Percentiles rank a stretch among this genome's conserved stretches.
These are phyloP conservation scores for Pythium biforme DNA, from an alignment of 352 stramenopile genomes.

Conservation along the genomic window DNA sequence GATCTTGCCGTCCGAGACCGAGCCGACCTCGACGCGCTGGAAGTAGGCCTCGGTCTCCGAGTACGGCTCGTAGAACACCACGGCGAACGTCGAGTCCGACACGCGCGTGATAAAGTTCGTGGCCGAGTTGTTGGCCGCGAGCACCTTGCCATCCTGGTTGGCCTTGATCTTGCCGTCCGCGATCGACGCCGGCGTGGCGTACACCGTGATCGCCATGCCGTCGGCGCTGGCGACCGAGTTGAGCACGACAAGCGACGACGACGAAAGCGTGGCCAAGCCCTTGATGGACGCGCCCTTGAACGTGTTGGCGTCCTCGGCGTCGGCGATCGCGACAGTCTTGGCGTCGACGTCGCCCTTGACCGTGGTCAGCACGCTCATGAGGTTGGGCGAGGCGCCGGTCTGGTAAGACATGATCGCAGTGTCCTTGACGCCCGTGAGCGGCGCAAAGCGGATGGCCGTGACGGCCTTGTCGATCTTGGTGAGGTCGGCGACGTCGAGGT, in stretches of 20 bases:
- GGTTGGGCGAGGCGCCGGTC: constrained; percentile 36
- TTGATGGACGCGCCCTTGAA: constrained; percentile 58
- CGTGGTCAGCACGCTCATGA: constrained; percentile 54
- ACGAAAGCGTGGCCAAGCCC: constrained; percentile 59
- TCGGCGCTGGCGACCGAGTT: constrained; percentile 46
- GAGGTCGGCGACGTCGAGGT: constrained; percentile 52
- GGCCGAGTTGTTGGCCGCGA: constrained; percentile 54
- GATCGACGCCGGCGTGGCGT: constrained; percentile 53
- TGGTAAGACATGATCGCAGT: constrained; percentile 67
- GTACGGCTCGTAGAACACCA: constrained; percentile 75
- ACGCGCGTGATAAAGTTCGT: constrained; percentile 71
- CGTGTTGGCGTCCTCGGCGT: constrained; percentile 42
- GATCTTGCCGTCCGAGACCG: constrained; percentile 43
- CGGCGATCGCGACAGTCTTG: constrained; percentile 53
- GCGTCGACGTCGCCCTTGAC: constrained; percentile 34
- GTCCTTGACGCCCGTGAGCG: constrained; percentile 20
- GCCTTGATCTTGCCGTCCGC: constrained; percentile 38
- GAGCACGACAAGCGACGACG: constrained; percentile 50
- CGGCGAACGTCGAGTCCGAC: constrained; percentile 59
- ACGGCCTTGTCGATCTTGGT: constrained; percentile 45
- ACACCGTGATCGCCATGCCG: constrained; percentile 38
- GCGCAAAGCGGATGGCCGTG: constrained; percentile 62
- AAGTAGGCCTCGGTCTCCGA: constrained; percentile 37
- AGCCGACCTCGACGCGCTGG: constrained; percentile 59
- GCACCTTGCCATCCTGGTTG: constrained; percentile 40